Base-by-base conservation (phyloP, 2,329 filamentous ascomycete genomes). In the Triangularia verruculosa region DNA sequence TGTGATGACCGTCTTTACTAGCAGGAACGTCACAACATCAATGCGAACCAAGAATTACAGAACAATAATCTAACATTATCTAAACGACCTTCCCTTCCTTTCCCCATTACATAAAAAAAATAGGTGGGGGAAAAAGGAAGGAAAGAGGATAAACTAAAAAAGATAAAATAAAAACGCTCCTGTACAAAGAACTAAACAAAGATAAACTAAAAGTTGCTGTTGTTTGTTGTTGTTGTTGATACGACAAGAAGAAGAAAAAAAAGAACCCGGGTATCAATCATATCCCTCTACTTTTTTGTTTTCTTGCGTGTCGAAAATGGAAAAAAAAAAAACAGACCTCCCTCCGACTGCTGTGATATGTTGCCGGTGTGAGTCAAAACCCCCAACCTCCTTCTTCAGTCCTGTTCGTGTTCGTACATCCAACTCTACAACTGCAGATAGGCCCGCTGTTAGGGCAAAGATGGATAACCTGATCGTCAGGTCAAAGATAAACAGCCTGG, bases 181-280 rank as follows among this genome's bases (percentile, higher is more conserved):
- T 61, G 27, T 32, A 63, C 30, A 57, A 27, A 60, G 58, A 4
- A 63, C n/a, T n/a, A 52, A 39, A 2, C 34, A 28, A 51, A 59
- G 8, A 15, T 11, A 27, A 27, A 54, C 25, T 54, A 54, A 27
- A 54, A 28, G 39, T 9, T 22, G n/a, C 5, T 20, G 11, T n/a
- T n/a, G n/a, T n/a, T n/a, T n/a, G n/a, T n/a, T n/a, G n/a, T n/a
- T n/a, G n/a, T n/a, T n/a, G n/a, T n/a, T 9, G 9, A 28, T 5
- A 28, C 4, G 27, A 28, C 5, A 15, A 20, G 39, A n/a, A 25
- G 4, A 28, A 27, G 22, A 39, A 56, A 64, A 59, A 32, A 62
- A 55, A 57, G 56, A 64, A 22, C 51, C 61, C 55, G 58, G 58
- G 54, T 34, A 57, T 62, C 57, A 57, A 57, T 62, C 57, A 57